Base-by-base conservation (phyloP, 345 rosid species). In the Acer campestre region DNA sequence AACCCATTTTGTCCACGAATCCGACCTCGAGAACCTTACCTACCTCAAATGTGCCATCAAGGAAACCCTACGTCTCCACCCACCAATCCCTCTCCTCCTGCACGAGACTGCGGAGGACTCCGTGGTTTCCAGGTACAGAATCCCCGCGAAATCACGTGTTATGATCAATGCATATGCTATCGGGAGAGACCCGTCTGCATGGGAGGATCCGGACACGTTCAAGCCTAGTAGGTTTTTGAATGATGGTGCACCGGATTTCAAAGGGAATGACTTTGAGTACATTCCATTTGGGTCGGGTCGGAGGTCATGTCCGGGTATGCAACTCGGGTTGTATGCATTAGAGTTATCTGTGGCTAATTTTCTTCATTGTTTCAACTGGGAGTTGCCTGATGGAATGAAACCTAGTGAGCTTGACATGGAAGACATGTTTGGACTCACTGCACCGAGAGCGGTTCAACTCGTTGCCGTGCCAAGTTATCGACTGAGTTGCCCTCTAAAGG, bases 291-390 rank as follows among this genome's bases (percentile, higher is more conserved):
- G 97, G 74, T 93, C 95, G 73, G 95, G 95, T 77, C 86, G 97
- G 64, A 84, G 94, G 75, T 91, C 97, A 0, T 93, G 97, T 68
- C 97, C 95, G 1, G 97, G 95, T 9, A 92, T 90, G 97, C 91
- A 89, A 73, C 87, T 92, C 4, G 97, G 97, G 68, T 83, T 92
- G 68, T 90, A 92, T 53, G 87, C 88, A 3, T 80, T 92, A 75
- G 95, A 93, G 65, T 81, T 89, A 18, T 87, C 89, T 0, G 92
- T 89, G 38, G 93, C 89, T 23, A 82, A 91, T 76, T 72, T 93
- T 80, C 91, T 93, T 25, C 95, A 93, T 67, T 91, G 89, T 55
- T 93, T 93, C 71, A 82, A 86, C 1, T 93, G 95, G 95, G 87
- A 85, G 76, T 81, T 93, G 70, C 93, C 95, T 0, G 83, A 87